These are phyloP conservation scores for Solanum lignicaule DNA, from an alignment of 257 asterid genomes.

Conservation along the genomic window DNA sequence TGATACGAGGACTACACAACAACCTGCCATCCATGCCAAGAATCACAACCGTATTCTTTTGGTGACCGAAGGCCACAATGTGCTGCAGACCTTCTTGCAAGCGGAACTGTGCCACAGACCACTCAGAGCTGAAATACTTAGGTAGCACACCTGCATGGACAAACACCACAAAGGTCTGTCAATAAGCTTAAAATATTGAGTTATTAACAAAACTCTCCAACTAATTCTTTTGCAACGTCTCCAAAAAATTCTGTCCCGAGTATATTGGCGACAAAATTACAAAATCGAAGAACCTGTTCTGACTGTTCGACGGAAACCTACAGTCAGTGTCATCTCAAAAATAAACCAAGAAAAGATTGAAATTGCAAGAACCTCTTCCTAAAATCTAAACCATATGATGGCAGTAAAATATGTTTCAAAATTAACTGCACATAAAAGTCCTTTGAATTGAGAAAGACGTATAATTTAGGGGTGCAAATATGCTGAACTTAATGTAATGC, in stretches of 20 bases:
- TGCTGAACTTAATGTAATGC: neutral
- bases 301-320: neutral
- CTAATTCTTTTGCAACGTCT: neutral
- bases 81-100: slow-evolving; percentile 74
- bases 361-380: neutral
- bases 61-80: slow-evolving; percentile 85
- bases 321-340: neutral
- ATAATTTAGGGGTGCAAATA: neutral
- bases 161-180: neutral
- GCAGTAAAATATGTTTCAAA: neutral
- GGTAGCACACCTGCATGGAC: slow-evolving; percentile 67
- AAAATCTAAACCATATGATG: neutral
- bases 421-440: neutral
- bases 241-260: neutral
- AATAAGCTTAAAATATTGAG: neutral
- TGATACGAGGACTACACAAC: neutral
- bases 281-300: neutral
- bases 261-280: neutral
- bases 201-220: neutral
- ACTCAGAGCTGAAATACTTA: slow-evolving; percentile 89
- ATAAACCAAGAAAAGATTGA: neutral
- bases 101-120: slow-evolving; percentile 95
- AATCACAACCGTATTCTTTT: slow-evolving; percentile 68
- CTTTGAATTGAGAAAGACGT: neutral
- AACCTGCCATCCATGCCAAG: slow-evolving; percentile 95